Evolutionary conservation across 2,329 filamentous ascomycete species (phyloP).

Genomic region (Apiospora marii): DNA sequence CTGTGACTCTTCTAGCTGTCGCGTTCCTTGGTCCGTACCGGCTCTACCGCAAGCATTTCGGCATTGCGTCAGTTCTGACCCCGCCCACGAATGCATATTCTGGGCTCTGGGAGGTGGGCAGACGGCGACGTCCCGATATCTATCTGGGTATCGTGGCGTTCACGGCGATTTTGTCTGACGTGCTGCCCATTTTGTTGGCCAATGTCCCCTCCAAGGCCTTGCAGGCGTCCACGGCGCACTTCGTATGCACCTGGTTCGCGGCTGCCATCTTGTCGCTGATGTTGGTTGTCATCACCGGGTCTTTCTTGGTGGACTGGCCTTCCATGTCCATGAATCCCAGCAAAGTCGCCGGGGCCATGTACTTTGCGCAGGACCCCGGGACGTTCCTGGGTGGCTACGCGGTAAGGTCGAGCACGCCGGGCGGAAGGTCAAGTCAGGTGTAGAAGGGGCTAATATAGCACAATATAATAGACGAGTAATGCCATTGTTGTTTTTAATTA

Average conservation of each 20-base stretch:
- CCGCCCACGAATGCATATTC: conserved; percentile 55
- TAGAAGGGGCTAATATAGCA: neutral
- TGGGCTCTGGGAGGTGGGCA: conserved; percentile 49
- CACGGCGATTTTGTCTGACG: conserved; percentile 55
- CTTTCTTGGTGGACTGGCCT: conserved; percentile 53
- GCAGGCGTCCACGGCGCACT: conserved; percentile 48
- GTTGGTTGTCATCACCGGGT: conserved; percentile 48
- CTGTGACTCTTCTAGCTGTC: conserved; percentile 45
- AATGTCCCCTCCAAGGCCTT: conserved; percentile 57
- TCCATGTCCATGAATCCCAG: conserved; percentile 56
- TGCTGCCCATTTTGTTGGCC: conserved; percentile 57
- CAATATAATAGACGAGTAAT: neutral
- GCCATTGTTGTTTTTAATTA: neutral
- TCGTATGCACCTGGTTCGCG: conserved; percentile 50
- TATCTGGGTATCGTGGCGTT: conserved; percentile 51
- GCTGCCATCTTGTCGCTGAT: conserved; percentile 51
- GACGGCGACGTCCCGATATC: conserved; percentile 42
- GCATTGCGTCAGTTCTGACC: conserved; percentile 47
- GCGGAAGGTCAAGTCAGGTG: conserved; percentile 28
- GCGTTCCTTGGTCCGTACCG: conserved; percentile 54
- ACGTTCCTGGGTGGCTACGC: conserved; percentile 23
- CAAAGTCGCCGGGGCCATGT: conserved; percentile 54
- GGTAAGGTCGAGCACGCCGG: conserved; percentile 28
- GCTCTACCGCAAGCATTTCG: conserved; percentile 43
- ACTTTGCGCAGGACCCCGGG: conserved; percentile 43